A percentile compares a stretch with the other conserved stretches of the same genome.
These are phyloP conservation scores for Carex pumila DNA, from an alignment of 176 grass and related monocot genomes.

Conservation along the genomic window DNA sequence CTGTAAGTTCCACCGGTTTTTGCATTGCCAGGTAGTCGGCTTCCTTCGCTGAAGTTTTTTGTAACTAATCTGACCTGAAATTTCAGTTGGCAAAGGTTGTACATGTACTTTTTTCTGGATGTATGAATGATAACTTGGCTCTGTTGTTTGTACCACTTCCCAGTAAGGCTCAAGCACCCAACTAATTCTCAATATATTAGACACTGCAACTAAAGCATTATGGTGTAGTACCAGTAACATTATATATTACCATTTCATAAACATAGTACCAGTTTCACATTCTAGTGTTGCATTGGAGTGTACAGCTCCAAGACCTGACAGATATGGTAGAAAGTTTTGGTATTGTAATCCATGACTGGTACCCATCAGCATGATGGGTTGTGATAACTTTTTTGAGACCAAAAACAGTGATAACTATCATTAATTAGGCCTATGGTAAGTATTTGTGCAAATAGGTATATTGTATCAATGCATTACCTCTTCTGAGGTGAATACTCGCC, in stretches of 20 bases:
- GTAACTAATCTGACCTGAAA: constrained; percentile 59
- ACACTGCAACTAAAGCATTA: not conserved
- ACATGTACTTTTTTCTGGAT: not conserved
- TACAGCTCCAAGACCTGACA: not conserved
- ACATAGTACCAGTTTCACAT: not conserved
- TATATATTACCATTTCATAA: not conserved
- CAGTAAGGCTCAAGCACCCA: not conserved
- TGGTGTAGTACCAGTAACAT: not conserved
- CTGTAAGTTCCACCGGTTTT: constrained; percentile 94
- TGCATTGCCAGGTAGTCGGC: constrained; percentile 87
- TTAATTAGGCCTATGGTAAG: not conserved
- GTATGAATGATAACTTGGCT: not conserved
- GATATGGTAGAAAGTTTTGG: not conserved
- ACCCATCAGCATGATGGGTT: not conserved
- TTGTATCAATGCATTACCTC: constrained; percentile 34
- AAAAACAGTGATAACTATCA: not conserved
- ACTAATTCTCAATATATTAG: not conserved
- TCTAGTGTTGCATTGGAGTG: not conserved
- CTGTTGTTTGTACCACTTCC: not conserved
- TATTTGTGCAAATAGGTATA: not conserved
- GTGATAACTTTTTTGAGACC: not conserved
- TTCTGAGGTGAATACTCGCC: constrained; percentile 86
- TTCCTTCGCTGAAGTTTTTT: constrained; percentile 97
- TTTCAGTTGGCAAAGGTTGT: not conserved
- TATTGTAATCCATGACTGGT: not conserved